A percentile compares a stretch with the other conserved stretches of the same genome.
These are phyloP conservation scores for Pseudopyrenochaeta lycopersici DNA, from an alignment of 2,329 filamentous ascomycete genomes.

Conservation along the genomic window DNA sequence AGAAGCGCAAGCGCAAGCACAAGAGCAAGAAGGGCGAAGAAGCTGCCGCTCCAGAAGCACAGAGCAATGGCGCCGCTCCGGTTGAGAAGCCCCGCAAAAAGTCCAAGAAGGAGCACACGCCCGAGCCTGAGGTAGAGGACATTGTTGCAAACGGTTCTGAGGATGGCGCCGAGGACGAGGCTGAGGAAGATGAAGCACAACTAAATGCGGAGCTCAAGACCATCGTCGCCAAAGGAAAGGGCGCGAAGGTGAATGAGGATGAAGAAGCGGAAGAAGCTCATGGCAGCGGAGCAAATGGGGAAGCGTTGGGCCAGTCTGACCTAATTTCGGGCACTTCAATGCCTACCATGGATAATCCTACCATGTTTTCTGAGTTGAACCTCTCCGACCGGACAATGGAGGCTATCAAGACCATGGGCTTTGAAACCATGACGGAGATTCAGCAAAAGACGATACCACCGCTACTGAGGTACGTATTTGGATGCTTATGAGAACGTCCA, in stretches of 20 bases:
- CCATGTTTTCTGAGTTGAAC: conserved; percentile 81
- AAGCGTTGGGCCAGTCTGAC: conserved; percentile 52
- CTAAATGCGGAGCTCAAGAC: conserved; percentile 47
- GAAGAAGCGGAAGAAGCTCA: conserved; percentile 36
- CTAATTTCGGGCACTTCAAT: conserved; percentile 66
- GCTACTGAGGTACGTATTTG: conserved; percentile 67
- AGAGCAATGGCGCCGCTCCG: conserved; percentile 45
- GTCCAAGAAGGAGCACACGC: conserved; percentile 50
- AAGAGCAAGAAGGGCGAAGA: conserved; percentile 46
- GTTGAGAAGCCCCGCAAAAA: conserved; percentile 52
- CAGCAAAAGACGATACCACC: conserved; percentile 88
- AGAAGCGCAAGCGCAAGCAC: conserved; percentile 61
- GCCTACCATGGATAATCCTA: conserved; percentile 69
- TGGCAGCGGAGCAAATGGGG: conserved; percentile 27
- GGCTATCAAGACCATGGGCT: conserved; percentile 90
- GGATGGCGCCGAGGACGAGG: conserved; percentile 46
- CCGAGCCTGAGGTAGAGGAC: conserved; percentile 38
- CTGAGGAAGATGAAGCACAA: conserved; percentile 42
- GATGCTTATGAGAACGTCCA: too few species aligned
- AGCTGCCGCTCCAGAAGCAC: conserved; percentile 28
- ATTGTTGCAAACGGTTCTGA: conserved; percentile 23
- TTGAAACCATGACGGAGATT: conserved; percentile 95
- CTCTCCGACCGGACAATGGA: conserved; percentile 89
- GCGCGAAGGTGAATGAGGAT: conserved; percentile 36
- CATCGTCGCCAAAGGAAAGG: conserved; percentile 38